phyloP scores from a whole-genome alignment of 1,284 basidiomycete genomes.

The Pisolithus thermaeus region DNA sequence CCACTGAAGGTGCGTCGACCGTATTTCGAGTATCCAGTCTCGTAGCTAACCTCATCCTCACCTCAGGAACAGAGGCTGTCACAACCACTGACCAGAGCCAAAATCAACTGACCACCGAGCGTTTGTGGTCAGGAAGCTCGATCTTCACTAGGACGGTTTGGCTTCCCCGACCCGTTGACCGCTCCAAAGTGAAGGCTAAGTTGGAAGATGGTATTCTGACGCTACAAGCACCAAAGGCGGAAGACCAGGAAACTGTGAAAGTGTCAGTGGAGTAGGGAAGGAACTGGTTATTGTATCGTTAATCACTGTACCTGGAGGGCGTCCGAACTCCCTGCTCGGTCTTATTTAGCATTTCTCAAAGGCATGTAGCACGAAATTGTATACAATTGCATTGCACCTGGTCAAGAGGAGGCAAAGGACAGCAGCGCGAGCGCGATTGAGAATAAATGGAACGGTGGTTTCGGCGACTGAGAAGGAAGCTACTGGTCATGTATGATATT shows the following conservation, averaged over 20 bases:
- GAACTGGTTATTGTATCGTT: background rate
- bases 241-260: slow-evolving; percentile 41
- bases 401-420: too few relatives aligned
- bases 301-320: background rate
- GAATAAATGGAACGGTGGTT: too few relatives aligned
- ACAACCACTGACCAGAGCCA: slow-evolving; percentile 30
- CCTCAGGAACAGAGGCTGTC: slow-evolving; percentile 20
- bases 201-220: slow-evolving; percentile 66
- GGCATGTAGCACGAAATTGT: too few relatives aligned
- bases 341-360: background rate
- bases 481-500: too few relatives aligned
- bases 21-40: background rate
- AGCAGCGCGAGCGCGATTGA: too few relatives aligned
- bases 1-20: slow-evolving; percentile 13
- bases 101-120: slow-evolving; percentile 52
- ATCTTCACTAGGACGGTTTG: slow-evolving; percentile 64
- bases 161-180: slow-evolving; percentile 60
- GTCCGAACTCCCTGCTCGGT: background rate
- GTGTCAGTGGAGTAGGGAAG: slow-evolving; percentile 18
- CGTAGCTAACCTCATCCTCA: background rate
- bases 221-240: slow-evolving; percentile 53
- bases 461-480: too few relatives aligned
- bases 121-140: slow-evolving; percentile 47
- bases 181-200: slow-evolving; percentile 54
- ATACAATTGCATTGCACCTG: too few relatives aligned